Percentiles rank a stretch among this genome's conserved stretches.
phyloP scores from a whole-genome alignment of 2,329 filamentous ascomycete species.

The Calonectria pteridis region DNA sequence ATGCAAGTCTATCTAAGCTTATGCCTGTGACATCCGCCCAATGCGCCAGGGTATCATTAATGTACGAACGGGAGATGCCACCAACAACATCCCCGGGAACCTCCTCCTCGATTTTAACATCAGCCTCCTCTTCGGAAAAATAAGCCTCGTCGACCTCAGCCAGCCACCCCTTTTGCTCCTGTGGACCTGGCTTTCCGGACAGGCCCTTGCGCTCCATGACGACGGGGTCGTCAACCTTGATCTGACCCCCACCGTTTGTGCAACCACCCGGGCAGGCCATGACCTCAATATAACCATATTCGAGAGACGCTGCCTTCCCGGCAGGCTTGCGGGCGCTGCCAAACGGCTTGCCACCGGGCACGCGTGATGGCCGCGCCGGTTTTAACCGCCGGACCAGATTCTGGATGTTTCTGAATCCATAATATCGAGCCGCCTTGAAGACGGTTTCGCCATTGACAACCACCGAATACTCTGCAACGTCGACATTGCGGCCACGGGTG shows the following conservation, averaged over 20 bases:
- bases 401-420: slow-evolving; percentile 98
- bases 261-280: slow-evolving; percentile 99
- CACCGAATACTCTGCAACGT: slow-evolving; percentile 89
- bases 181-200: slow-evolving; percentile 72
- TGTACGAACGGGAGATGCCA: slow-evolving; percentile 74
- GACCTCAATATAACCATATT: slow-evolving; percentile 96
- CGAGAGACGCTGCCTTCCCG: slow-evolving; percentile 64
- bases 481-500: slow-evolving; percentile 85
- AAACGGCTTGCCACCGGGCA: slow-evolving; percentile 79
- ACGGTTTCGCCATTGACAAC: slow-evolving; percentile 68
- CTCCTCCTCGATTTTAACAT: slow-evolving; percentile 45
- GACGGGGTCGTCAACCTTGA: slow-evolving; percentile 86
- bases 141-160: slow-evolving; percentile 89
- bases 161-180: slow-evolving; percentile 90
- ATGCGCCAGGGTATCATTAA: slow-evolving; percentile 77
- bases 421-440: slow-evolving; percentile 89
- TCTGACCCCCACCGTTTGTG: slow-evolving; percentile 96
- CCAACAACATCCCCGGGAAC: slow-evolving; percentile 62
- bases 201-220: slow-evolving; percentile 63
- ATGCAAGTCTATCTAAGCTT: slow-evolving; percentile 77
- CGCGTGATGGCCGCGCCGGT: slow-evolving; percentile 80
- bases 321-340: slow-evolving; percentile 66
- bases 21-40: slow-evolving; percentile 83
- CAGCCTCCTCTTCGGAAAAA: slow-evolving; percentile 78
- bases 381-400: slow-evolving; percentile 95